These are phyloP conservation scores for Rhododendron molle DNA, from an alignment of 148 eudicot species.

Conservation along the genomic window DNA sequence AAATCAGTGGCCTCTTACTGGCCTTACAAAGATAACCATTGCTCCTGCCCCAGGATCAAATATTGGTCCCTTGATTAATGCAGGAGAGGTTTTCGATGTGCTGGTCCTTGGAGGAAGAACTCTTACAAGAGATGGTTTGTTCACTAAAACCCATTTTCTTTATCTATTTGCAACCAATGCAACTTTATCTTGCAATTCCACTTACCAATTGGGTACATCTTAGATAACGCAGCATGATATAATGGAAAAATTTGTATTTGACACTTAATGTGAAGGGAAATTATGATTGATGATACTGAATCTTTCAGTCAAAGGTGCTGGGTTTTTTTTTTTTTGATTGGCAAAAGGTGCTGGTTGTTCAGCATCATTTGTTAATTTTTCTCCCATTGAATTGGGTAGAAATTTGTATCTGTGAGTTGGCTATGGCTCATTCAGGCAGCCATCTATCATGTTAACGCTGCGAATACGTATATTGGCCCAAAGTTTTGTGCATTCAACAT, in stretches of 20 bases:
- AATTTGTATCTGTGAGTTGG: background rate
- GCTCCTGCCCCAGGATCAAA: conserved; percentile 58
- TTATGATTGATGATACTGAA: background rate
- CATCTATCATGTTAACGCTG: background rate
- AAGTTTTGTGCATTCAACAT: background rate
- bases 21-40: conserved; percentile 55
- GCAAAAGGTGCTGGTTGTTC: background rate
- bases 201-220: background rate
- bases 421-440: background rate
- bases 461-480: background rate
- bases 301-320: background rate
- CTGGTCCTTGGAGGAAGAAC: conserved; percentile 60
- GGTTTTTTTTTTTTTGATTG: no score
- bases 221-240: background rate
- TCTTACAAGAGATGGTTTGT: conserved; percentile 68
- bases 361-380: background rate
- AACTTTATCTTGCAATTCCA: conserved; percentile 5
- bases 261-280: background rate
- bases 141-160: background rate
- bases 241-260: background rate
- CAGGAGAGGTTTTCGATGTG: conserved; percentile 68
- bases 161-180: background rate
- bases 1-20: conserved; percentile 79
- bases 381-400: background rate
- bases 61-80: conserved; percentile 72